phyloP scores from a whole-genome alignment of 2,329 filamentous ascomycete genomes.

The Fusarium cyanostomum region DNA sequence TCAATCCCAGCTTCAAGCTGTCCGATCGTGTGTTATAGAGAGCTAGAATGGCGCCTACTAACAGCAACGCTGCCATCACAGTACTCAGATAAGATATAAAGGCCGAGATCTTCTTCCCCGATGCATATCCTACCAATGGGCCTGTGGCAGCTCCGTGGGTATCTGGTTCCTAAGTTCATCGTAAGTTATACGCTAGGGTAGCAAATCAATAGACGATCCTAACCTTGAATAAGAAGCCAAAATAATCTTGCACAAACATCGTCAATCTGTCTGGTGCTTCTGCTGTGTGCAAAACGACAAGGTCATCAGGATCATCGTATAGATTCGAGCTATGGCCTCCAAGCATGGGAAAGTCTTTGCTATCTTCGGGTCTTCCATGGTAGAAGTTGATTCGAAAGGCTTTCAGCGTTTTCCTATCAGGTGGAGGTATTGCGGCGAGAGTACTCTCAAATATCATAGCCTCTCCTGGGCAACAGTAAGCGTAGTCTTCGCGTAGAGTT shows the following conservation, averaged over 20 bases:
- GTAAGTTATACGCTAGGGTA: background rate
- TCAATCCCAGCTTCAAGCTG: conserved; percentile 10
- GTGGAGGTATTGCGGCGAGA: conserved; percentile 4
- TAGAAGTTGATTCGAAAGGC: conserved; percentile 13
- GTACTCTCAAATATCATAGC: conserved; percentile 18
- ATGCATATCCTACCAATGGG: conserved; percentile 1
- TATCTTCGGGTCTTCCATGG: background rate
- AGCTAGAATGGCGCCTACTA: conserved; percentile 15
- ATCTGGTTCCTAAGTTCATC: background rate
- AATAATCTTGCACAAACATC: conserved; percentile 9
- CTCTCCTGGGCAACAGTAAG: background rate
- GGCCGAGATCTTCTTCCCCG: conserved; percentile 3
- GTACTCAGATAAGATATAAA: conserved; percentile 16
- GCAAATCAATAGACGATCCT: too few species aligned
- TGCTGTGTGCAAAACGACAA: conserved; percentile 1
- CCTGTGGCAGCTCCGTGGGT: background rate
- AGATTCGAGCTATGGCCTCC: conserved; percentile 4
- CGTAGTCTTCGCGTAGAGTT: background rate
- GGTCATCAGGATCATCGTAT: conserved; percentile 11
- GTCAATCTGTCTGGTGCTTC: conserved; percentile 11
- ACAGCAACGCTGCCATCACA: conserved; percentile 6
- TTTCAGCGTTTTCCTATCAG: conserved; percentile 6
- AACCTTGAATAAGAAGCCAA: conserved; percentile 11
- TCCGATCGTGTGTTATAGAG: conserved; percentile 10
- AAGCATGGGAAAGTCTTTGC: conserved; percentile 7